Percentiles rank a stretch among this genome's conserved stretches.
Evolutionary conservation across 2,329 filamentous ascomycete species (phyloP).

Genomic region (Fusarium equiseti): DNA sequence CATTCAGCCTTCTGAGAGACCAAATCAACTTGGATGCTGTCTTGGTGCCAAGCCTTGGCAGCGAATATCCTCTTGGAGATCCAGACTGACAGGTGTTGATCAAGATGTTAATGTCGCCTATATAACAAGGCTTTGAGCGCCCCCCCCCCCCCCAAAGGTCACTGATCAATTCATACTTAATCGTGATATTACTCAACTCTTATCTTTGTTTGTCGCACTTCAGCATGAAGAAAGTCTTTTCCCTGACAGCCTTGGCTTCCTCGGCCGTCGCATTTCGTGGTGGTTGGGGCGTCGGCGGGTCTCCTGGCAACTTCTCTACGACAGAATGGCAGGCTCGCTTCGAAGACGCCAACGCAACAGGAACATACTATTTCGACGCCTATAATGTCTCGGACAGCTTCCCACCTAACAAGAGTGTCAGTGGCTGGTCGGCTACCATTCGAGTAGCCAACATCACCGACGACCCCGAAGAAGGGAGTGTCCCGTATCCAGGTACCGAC

Average conservation of each 20-base stretch:
- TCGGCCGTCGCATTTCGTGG: slow-evolving; percentile 11
- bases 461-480: slow-evolving; percentile 11
- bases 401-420: slow-evolving; percentile 16
- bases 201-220: too few species aligned
- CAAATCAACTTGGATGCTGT: neutral
- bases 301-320: slow-evolving; percentile 2
- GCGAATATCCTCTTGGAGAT: neutral
- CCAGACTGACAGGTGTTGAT: neutral
- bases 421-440: slow-evolving; percentile 19
- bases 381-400: slow-evolving; percentile 19
- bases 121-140: neutral
- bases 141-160: neutral
- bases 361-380: slow-evolving; percentile 13
- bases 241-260: neutral
- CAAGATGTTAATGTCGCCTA: neutral
- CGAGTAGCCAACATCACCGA: slow-evolving; percentile 24
- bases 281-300: neutral
- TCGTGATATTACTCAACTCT: neutral
- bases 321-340: slow-evolving; percentile 20
- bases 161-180: neutral
- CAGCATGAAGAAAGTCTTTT: slow-evolving; percentile 1
- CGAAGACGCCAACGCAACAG: slow-evolving; percentile 22
- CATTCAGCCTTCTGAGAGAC: neutral
- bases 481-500: slow-evolving; percentile 15
- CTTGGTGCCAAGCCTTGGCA: neutral